Base-by-base conservation (phyloP, 352 stramenopile species). In the Phytophthora cactorum region DNA sequence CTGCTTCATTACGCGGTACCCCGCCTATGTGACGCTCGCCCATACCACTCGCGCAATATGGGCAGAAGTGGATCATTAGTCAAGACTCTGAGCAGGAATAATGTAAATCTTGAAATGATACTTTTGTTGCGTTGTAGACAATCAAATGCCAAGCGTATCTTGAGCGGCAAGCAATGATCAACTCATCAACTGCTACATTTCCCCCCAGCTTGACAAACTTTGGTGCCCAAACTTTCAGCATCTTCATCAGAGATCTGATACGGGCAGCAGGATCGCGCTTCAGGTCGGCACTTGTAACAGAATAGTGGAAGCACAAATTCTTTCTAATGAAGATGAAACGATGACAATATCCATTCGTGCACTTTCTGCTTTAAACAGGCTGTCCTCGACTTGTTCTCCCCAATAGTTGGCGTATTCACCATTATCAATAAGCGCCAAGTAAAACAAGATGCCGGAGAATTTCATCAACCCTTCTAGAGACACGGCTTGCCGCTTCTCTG, bases 91-190 rank as follows among this genome's bases (percentile, higher is more conserved):
- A 34, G 31, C 31, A 34, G 31, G 4, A 11, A 32, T 44, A 17
- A 49, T 31, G 44, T 54, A 63, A 2, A 63, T 17, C 22, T 55
- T 55, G 25, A 63, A 63, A 12, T 63, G 56, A 34, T 63, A 63
- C 8, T 56, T 62, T 62, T 4, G 10, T 62, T 0, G 43, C 7
- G 14, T 54, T 62, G 44, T 28, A 53, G 2, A 54, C 43, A 5
- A 62, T 46, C 28, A 54, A 22, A 28, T 62, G 43, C n/a, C 55
- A n/a, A 22, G 31, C 41, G 17, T 32, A 53, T 5, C 46, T 43
- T 2, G 54, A 61, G 2, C 54, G 41, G 1, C 54, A 53, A 4
- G 55, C 55, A 47, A 62, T 49, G 34, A 28, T 62, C 4, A 43
- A 17, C 29, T 62, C 55, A 15, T 62, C 55, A 2, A 62, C n/a